phyloP scores from a whole-genome alignment of 306 rosid species.

The Medicago truncatula region DNA sequence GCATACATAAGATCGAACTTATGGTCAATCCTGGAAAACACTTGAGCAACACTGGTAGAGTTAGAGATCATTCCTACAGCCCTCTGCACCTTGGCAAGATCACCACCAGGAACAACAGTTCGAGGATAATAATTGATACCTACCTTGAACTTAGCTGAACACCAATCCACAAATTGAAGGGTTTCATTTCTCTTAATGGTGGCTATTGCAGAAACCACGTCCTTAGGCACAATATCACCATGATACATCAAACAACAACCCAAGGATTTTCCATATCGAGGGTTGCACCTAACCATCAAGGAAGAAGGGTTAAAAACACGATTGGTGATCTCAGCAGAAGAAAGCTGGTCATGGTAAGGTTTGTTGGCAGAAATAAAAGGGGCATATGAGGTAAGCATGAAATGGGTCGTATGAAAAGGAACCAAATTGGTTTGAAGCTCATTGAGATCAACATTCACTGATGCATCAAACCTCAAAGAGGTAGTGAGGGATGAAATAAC shows the following conservation, averaged over 20 bases:
- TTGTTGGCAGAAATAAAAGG: constrained; percentile 87
- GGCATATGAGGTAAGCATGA: constrained; percentile 88
- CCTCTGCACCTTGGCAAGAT: constrained; percentile 89
- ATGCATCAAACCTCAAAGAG: constrained; percentile 85
- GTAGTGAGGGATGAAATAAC: constrained; percentile 92
- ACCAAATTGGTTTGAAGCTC: constrained; percentile 91
- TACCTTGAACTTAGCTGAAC: constrained; percentile 86
- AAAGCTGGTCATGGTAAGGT: constrained; percentile 86
- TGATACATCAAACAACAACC: constrained; percentile 91
- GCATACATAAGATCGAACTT: constrained; percentile 94
- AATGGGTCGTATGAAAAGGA: constrained; percentile 85
- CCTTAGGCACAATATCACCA: constrained; percentile 88
- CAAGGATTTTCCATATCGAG: constrained; percentile 87
- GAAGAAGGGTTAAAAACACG: constrained; percentile 81
- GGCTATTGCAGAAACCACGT: constrained; percentile 82
- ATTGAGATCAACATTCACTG: constrained; percentile 79
- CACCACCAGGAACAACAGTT: constrained; percentile 84
- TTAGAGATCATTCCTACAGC: constrained; percentile 95
- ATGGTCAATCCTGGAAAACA: constrained; percentile 81
- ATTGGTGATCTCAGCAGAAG: constrained; percentile 85
- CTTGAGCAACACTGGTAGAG: constrained; percentile 91
- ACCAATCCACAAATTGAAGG: constrained; percentile 88
- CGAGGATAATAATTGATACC: constrained; percentile 93
- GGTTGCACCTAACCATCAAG: constrained; percentile 91
- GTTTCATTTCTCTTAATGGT: constrained; percentile 89